A percentile compares a stretch with the other conserved stretches of the same genome.
Conservation (phyloP, 768 basidiomycete genomes). For the Mycena latifolia region DNA sequence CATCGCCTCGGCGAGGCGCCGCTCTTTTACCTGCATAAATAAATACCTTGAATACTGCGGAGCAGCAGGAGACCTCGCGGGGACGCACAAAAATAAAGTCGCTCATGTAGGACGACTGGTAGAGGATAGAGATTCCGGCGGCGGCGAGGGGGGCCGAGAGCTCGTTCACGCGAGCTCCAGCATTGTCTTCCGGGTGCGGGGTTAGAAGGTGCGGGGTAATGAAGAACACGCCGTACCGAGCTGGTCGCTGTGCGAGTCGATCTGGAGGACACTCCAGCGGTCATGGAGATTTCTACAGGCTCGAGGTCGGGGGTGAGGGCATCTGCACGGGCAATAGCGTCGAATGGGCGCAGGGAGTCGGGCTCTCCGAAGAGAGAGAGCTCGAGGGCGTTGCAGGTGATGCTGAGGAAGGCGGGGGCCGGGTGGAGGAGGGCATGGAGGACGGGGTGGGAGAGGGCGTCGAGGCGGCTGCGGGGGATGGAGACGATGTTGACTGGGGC, state of each 20-base stretch:
- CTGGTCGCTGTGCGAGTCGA: conserved; percentile 82
- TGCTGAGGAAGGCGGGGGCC: conserved; percentile 75
- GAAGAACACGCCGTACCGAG: conserved; percentile 59
- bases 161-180: conserved; percentile 80
- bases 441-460: conserved; percentile 68
- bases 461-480: conserved; percentile 77
- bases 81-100: conserved; percentile 83
- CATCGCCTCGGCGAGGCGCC: conserved; percentile 73
- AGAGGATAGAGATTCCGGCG: conserved; percentile 84
- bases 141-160: conserved; percentile 82
- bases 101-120: conserved; percentile 86
- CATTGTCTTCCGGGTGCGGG: conserved; percentile 60
- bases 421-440: conserved; percentile 79
- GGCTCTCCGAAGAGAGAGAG: conserved; percentile 81
- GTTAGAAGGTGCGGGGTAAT: conserved; percentile 29
- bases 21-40: conserved; percentile 70
- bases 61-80: too few relatives aligned
- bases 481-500: conserved; percentile 80
- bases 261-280: conserved; percentile 83
- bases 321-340: conserved; percentile 69
- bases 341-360: conserved; percentile 68
- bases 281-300: conserved; percentile 80
- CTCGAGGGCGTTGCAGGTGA: conserved; percentile 85
- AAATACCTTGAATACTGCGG: not conserved
- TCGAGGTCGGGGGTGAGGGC: conserved; percentile 49